Base-by-base conservation (phyloP, 148 eudicot species). In the Salicornia ramosissima region DNA sequence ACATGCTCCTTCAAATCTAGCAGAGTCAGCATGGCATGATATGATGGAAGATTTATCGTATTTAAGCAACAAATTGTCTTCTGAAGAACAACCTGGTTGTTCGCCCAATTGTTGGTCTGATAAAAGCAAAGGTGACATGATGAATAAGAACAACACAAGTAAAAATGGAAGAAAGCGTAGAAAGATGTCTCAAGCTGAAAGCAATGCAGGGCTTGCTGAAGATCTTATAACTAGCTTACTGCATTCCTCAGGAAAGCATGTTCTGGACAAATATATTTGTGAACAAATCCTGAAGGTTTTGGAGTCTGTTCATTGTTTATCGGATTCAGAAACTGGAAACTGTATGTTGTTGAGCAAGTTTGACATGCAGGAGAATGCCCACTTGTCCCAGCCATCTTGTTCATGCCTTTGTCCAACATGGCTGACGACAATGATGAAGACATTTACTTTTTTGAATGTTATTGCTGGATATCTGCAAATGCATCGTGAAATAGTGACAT, bases 321-420 rank as follows among this genome's bases (percentile, higher is more conserved):
- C 69, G 0, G 81, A 86, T 72, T 77, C 75, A 70, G 75, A 61
- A 66, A 75, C 85, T 53, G 83, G 83, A n/a, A 78, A 71, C 30
- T 92, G 98, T 65, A 64, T 83, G 67, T 30, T 82, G 65, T 77
- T 78, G 70, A 82, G 72, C 73, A 75, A 82, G 52, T 76, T 80
- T 59, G 63, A 56, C 65, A 43, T 58, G 56, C 71, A 64, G 61
- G 78, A 47, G 34, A 52, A 51, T 43, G 77, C 43, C 40, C 69
- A 76, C 64, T 12, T 61, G 28, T 59, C 75, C 39, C 71, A 75
- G 71, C n/a, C 70, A 45, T 70, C 78, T 39, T 78, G 40, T 74
- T 81, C 74, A 68, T 92, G 98, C 80, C 46, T 74, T 53, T 92
- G 98, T 66, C 91, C 96, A 34, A 28, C 81, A 28, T 92, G 98